phyloP scores from a whole-genome alignment of 1,284 basidiomycete species.

The Trametes pubescens region DNA sequence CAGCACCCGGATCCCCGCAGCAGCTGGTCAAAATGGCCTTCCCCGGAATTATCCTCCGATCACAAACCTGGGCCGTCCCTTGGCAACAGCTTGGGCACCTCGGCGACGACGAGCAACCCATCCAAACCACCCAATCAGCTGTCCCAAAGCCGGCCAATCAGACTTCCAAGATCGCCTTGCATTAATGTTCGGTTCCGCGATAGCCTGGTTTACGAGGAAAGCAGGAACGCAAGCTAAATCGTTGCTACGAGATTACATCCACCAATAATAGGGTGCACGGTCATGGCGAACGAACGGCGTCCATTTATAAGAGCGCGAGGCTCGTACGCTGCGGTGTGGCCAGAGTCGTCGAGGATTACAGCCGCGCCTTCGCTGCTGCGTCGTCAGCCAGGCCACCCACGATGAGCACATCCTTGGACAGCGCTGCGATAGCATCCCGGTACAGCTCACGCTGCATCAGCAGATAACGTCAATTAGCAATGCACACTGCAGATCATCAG shows the following conservation, averaged over 20 bases:
- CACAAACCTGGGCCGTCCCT: constrained; percentile 5
- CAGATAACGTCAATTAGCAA: constrained; percentile 1
- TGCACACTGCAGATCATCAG: constrained; percentile 2
- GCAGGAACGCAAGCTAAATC: constrained; percentile 5
- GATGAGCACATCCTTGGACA: constrained; percentile 38
- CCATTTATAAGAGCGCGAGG: neutral
- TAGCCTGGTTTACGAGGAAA: neutral
- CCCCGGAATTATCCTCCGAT: constrained; percentile 14
- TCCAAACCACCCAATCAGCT: constrained; percentile 1
- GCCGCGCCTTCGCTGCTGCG: constrained; percentile 44
- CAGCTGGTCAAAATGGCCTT: constrained; percentile 1
- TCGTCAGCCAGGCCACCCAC: constrained; percentile 42
- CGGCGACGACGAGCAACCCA: constrained; percentile 10
- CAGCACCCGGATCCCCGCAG: constrained; percentile 18
- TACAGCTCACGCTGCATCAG: constrained; percentile 50
- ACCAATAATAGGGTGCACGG: too few relatives aligned
- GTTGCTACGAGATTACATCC: neutral
- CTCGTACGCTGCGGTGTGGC: neutral
- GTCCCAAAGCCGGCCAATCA: constrained; percentile 1
- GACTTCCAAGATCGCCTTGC: neutral
- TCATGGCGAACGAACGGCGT: neutral
- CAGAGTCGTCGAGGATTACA: constrained; percentile 32
- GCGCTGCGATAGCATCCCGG: constrained; percentile 46
- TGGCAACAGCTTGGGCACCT: constrained; percentile 13
- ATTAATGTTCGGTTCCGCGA: constrained; percentile 1